Conservation (phyloP, 176 grass and related monocot genomes). For the Eleusine indica region DNA sequence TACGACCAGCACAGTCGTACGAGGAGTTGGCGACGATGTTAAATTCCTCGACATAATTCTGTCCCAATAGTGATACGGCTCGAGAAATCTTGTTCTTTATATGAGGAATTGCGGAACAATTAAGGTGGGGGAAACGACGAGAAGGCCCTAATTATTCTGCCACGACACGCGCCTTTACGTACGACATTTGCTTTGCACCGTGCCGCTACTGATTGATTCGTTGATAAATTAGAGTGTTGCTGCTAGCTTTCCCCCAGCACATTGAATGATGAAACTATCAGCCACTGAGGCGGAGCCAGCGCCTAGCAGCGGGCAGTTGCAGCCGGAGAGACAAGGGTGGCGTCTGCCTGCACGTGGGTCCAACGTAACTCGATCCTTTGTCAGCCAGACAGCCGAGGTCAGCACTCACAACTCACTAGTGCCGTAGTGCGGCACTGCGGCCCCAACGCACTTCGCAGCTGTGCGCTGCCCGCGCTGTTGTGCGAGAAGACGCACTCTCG, state of each 20-base stretch:
- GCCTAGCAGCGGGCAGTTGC: background rate
- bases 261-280: background rate
- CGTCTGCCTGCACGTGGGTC: background rate
- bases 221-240: background rate
- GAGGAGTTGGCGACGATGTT: background rate
- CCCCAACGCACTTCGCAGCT: background rate
- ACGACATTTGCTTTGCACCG: background rate
- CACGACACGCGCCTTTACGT: background rate
- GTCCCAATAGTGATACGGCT: no score
- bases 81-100: no score
- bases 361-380: constrained; percentile 15
- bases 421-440: background rate
- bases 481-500: background rate
- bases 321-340: background rate
- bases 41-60: background rate
- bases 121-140: background rate
- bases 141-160: background rate
- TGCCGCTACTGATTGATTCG: background rate
- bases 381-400: background rate
- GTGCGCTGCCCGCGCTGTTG: no score
- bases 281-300: background rate
- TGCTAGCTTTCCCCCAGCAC: background rate
- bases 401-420: no score
- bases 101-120: no score
- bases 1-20: background rate